A percentile compares a stretch with the other conserved stretches of the same genome.
These are phyloP conservation scores for Aspergillus cavernicola DNA, from an alignment of 495 filamentous ascomycete species.

Conservation along the genomic window DNA sequence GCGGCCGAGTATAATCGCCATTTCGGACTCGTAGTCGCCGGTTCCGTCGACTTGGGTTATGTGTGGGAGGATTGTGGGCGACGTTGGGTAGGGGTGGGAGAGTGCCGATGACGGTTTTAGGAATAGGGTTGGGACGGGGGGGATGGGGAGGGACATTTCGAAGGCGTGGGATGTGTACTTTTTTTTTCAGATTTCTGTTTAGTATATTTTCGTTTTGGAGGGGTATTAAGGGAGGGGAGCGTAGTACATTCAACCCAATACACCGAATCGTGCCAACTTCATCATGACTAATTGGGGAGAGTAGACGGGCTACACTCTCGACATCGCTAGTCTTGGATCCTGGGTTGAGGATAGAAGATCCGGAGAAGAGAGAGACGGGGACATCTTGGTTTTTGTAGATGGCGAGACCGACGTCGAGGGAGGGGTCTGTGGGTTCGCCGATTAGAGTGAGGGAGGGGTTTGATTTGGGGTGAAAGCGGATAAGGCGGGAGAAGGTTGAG, in stretches of 20 bases:
- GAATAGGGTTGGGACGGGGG: conserved; percentile 72
- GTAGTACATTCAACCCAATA: conserved; percentile 65
- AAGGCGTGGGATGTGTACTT: conserved; percentile 72
- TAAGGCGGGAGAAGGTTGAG: conserved; percentile 48
- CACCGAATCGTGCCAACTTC: conserved; percentile 58
- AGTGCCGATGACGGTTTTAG: conserved; percentile 75
- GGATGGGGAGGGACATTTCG: conserved; percentile 69
- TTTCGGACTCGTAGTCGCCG: conserved; percentile 81
- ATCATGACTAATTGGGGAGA: conserved; percentile 49
- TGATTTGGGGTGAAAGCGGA: conserved; percentile 56
- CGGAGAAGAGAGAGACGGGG: conserved; percentile 50
- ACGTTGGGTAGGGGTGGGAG: conserved; percentile 61
- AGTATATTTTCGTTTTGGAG: neutral
- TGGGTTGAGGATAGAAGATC: conserved; percentile 50
- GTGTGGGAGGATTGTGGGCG: conserved; percentile 57
- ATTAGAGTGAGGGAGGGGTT: conserved; percentile 48
- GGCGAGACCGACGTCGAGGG: conserved; percentile 53
- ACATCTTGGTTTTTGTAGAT: conserved; percentile 53
- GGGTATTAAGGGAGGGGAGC: neutral
- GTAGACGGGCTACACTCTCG: conserved; percentile 49
- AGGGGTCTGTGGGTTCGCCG: conserved; percentile 51
- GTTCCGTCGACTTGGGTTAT: conserved; percentile 51
- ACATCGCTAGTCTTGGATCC: conserved; percentile 46
- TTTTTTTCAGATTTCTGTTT: conserved; percentile 17
- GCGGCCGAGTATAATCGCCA: conserved; percentile 73